Evolutionary conservation across 192 early-diverging fungal species (phyloP).

Genomic region (Geosiphon pyriformis): DNA sequence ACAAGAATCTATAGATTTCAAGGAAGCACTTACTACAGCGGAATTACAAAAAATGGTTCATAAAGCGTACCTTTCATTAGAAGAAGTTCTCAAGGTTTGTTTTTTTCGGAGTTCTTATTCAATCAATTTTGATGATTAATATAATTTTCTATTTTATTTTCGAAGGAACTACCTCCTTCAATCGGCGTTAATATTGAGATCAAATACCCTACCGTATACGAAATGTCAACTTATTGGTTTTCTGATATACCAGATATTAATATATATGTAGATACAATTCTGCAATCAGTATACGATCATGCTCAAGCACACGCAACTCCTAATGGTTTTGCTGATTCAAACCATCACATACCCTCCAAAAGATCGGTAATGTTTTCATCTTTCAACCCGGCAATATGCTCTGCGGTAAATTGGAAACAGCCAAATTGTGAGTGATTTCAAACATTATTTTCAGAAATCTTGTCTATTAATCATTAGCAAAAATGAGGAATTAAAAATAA

Average conservation of each 20-base stretch:
- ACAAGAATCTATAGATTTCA: constrained; percentile 27
- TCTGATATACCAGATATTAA: constrained; percentile 69
- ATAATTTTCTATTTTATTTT: not conserved
- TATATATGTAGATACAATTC: constrained; percentile 79
- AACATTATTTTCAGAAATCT: not conserved
- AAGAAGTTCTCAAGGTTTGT: constrained; percentile 70
- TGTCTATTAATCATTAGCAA: not conserved
- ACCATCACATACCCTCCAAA: constrained; percentile 26
- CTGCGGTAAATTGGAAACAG: constrained; percentile 97
- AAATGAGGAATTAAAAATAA: not conserved
- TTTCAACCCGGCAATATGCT: constrained; percentile 88
- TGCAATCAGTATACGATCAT: constrained; percentile 82
- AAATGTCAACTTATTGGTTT: constrained; percentile 46
- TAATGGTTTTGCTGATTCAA: constrained; percentile 17
- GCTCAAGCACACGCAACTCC: constrained; percentile 34
- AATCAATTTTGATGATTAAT: not conserved
- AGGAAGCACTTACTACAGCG: constrained; percentile 9
- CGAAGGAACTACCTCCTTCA: constrained; percentile 56
- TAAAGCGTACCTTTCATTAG: constrained; percentile 51
- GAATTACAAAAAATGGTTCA: constrained; percentile 34
- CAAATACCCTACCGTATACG: constrained; percentile 75
- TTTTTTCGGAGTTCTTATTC: not conserved
- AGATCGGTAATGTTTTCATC: constrained; percentile 73
- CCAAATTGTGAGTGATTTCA: constrained; percentile 77
- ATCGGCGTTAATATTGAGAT: constrained; percentile 86